Conservation (phyloP, 495 filamentous ascomycete species). For the Amorphotheca resinae region DNA sequence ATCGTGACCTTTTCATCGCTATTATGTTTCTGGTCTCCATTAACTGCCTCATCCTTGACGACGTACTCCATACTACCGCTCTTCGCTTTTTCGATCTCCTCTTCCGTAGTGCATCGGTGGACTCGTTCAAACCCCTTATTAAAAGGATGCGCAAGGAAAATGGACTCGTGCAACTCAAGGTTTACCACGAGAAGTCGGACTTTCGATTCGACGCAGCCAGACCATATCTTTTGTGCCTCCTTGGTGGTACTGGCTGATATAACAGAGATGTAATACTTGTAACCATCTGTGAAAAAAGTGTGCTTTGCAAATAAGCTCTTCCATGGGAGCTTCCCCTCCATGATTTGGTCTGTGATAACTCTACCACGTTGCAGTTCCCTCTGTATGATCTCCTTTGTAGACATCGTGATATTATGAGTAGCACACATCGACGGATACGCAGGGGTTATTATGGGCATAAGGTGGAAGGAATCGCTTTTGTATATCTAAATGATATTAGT, state of each 20-base stretch:
- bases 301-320: constrained; percentile 79
- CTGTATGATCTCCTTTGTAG: constrained; percentile 72
- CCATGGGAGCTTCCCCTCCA: constrained; percentile 62
- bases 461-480: constrained; percentile 62
- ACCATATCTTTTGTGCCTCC: constrained; percentile 77
- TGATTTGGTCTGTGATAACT: constrained; percentile 70
- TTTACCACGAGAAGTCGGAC: constrained; percentile 70
- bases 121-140: constrained; percentile 81
- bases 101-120: constrained; percentile 58
- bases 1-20: constrained; percentile 25
- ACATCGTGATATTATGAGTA: constrained; percentile 82
- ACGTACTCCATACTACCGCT: constrained; percentile 55
- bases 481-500: constrained; percentile 45
- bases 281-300: constrained; percentile 80
- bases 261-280: constrained; percentile 89
- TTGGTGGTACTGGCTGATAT: constrained; percentile 76
- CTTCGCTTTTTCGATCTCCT: constrained; percentile 56
- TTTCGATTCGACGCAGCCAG: constrained; percentile 86
- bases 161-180: constrained; percentile 59
- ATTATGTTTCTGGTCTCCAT: constrained; percentile 22
- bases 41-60: constrained; percentile 27
- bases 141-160: constrained; percentile 80
- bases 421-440: constrained; percentile 95
- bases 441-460: constrained; percentile 96
- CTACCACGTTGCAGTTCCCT: constrained; percentile 68